These are phyloP conservation scores for Gaillardinia entomophila DNA, from an alignment of 805 yeast species.

Conservation along the genomic window DNA sequence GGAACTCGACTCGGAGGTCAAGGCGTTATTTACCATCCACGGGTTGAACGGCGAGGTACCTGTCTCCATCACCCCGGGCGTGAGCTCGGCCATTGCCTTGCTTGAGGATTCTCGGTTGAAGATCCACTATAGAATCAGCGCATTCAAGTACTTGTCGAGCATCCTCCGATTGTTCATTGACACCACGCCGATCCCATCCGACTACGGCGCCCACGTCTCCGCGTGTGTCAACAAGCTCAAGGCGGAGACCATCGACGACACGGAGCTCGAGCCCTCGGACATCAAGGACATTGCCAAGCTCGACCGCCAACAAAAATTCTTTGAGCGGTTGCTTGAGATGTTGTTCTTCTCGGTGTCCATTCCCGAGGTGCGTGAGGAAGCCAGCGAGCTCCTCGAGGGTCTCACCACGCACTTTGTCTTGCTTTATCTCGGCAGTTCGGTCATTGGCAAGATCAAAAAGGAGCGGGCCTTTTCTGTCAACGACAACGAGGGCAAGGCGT, in stretches of 20 bases:
- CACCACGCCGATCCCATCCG: constrained; percentile 42
- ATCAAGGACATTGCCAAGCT: constrained; percentile 45
- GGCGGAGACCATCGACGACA: constrained; percentile 29
- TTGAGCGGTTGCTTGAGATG: constrained; percentile 59
- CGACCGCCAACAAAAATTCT: constrained; percentile 58
- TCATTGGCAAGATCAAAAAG: constrained; percentile 61
- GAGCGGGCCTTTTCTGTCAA: constrained; percentile 67
- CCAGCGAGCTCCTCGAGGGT: constrained; percentile 53
- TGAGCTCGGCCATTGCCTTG: constrained; percentile 69
- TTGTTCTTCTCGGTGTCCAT: constrained; percentile 73
- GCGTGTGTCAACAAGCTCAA: constrained; percentile 44
- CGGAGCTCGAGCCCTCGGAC: constrained; percentile 34
- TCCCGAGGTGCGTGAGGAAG: constrained; percentile 66
- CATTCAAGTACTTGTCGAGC: constrained; percentile 65
- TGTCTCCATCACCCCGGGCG: constrained; percentile 77
- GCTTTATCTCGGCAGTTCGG: constrained; percentile 67
- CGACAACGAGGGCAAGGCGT: constrained; percentile 73
- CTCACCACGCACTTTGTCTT: constrained; percentile 76
- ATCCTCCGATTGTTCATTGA: constrained; percentile 67
- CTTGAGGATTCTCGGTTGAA: constrained; percentile 62
- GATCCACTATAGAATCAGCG: constrained; percentile 66
- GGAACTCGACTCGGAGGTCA: constrained; percentile 59
- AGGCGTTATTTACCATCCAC: constrained; percentile 63
- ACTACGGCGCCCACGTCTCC: constrained; percentile 38
- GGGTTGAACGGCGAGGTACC: constrained; percentile 59